Base-by-base conservation (phyloP, 495 filamentous ascomycete species). In the Amniculicola lignicola region DNA sequence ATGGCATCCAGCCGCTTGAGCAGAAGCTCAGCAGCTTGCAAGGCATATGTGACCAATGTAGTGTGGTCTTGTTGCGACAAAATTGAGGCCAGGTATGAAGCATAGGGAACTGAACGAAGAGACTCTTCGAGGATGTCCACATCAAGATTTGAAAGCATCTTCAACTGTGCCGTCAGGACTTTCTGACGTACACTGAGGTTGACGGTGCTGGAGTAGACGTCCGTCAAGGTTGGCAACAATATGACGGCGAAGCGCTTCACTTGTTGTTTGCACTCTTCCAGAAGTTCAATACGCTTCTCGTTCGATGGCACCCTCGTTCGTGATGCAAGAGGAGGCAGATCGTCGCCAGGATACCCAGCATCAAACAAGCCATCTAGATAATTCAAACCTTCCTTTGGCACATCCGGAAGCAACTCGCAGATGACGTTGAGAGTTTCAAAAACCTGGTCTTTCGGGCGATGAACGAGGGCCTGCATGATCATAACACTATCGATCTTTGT, bases 181-280 rank as follows among this genome's bases (percentile, higher is more conserved):
- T 94, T 96, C 63, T 97, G 89, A n/a, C 94, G 89, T 14, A 99
- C 94, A 43, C 78, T 87, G n/a, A 97, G 75, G 67, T 99, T 99
- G 51, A 99, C 92, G 3, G 94, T 99, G 70, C 93, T 97, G 2
- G 93, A 95, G 66, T 93, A 99, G 2, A 91, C 94, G 65, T 99
- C 91, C 15, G 94, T 97, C 31, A 99, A 75, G 14, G 94, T 99
- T 3, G 94, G 94, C 54, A 99, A 84, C n/a, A 99, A 75, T 44
- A 99, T 90, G 54, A 93, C 82, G 10, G 90, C 90, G 67, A 99
- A 99, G 22, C 94, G 84, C 64, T 86, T 87, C 23, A 97, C 79
- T 69, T 96, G 86, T 9, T 84, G 71, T 63, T 88, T 90, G 76
- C 92, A 96, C 18, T 78, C 81, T 59, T 86, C 76, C 33, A 99